These are phyloP conservation scores for Graphiopsis chlorocephala DNA, from an alignment of 2,329 filamentous ascomycete species.

Conservation along the genomic window DNA sequence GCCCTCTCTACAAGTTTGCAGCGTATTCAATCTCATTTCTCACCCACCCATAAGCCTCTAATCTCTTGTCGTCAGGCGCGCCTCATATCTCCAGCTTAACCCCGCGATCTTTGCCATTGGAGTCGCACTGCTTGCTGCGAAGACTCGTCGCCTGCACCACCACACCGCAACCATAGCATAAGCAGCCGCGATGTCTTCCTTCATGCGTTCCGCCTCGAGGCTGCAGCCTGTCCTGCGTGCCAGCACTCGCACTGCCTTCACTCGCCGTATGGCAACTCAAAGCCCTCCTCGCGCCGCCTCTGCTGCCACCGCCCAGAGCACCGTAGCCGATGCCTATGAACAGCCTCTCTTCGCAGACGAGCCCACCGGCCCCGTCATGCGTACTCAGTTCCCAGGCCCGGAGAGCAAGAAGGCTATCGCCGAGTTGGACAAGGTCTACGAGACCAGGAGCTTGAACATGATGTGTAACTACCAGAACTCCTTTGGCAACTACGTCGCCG, in stretches of 20 bases:
- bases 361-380: constrained; percentile 53
- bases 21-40: background rate
- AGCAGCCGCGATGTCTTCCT: constrained; percentile 29
- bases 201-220: constrained; percentile 32
- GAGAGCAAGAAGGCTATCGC: constrained; percentile 66
- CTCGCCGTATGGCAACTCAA: constrained; percentile 29
- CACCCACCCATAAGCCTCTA: background rate
- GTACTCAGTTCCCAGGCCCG: constrained; percentile 70
- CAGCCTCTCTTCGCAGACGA: constrained; percentile 52
- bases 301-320: constrained; percentile 27
- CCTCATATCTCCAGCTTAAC: constrained; percentile 13
- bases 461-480: constrained; percentile 72
- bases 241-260: constrained; percentile 17
- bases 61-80: constrained; percentile 3
- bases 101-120: constrained; percentile 2
- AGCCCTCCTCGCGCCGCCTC: constrained; percentile 28
- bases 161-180: background rate
- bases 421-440: constrained; percentile 75
- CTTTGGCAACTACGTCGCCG: constrained; percentile 75
- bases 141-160: background rate
- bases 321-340: constrained; percentile 26
- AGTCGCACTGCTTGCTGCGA: background rate
- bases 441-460: constrained; percentile 83
- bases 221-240: constrained; percentile 29
- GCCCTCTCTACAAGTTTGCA: background rate